Percentiles rank a stretch among this genome's conserved stretches.
Evolutionary conservation across 2,329 filamentous ascomycete genomes (phyloP).

Genomic region (Diaporthe eres): DNA sequence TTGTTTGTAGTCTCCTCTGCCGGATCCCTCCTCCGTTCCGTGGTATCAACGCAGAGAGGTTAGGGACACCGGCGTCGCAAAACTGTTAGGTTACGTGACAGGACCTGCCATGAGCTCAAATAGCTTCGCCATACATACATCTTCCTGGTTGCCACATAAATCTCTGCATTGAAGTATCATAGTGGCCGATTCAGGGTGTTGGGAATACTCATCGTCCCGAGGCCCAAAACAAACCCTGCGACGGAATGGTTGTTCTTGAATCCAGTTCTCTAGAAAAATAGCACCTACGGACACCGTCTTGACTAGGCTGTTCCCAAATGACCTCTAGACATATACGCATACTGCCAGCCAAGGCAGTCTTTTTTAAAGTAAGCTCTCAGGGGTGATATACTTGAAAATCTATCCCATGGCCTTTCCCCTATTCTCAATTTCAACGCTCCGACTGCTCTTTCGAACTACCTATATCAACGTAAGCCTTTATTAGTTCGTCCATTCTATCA

Average conservation of each 20-base stretch:
- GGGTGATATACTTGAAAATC: background rate
- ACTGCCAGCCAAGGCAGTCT: background rate
- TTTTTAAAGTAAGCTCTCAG: background rate
- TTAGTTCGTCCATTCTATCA: too few species aligned
- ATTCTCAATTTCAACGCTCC: background rate
- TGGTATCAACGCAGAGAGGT: constrained; percentile 44
- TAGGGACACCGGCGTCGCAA: constrained; percentile 63
- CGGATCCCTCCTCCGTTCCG: constrained; percentile 42
- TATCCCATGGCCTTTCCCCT: background rate
- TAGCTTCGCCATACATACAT: background rate
- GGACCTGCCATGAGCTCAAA: background rate
- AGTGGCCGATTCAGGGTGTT: constrained; percentile 23
- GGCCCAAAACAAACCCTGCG: constrained; percentile 53
- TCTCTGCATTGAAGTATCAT: constrained; percentile 63
- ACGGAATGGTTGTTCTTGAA: constrained; percentile 67
- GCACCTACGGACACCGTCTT: constrained; percentile 67
- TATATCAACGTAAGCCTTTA: background rate
- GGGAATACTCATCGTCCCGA: constrained; percentile 17
- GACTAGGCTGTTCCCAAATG: constrained; percentile 56
- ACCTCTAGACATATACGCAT: background rate
- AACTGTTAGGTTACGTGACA: constrained; percentile 53
- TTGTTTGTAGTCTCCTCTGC: constrained; percentile 57
- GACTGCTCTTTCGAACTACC: background rate
- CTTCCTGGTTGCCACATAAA: background rate
- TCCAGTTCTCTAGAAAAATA: constrained; percentile 69